Evolutionary conservation across 2,329 filamentous ascomycete genomes (phyloP), one percentile per base, ranked within the genome.

Genomic region (Trichoderma polysporum): DNA sequence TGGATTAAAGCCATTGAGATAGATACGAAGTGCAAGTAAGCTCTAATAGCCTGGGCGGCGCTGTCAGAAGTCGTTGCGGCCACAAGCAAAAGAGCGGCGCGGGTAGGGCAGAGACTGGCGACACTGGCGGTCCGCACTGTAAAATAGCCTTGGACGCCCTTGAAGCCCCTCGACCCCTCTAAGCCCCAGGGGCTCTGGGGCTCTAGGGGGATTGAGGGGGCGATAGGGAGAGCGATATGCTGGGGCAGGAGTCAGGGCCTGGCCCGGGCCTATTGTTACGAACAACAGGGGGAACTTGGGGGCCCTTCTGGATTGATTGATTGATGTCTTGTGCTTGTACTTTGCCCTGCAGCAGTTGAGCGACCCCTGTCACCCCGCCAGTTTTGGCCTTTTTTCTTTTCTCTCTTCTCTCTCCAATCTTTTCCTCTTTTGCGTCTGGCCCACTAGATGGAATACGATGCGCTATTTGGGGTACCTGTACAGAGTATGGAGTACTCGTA

Each of bases 31-130:
- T n/a, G 53, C 53, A 39, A 22, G 53, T 39, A 15, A 45, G 54
- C 35, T 41, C 22, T 41, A 37, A 35, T 57, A 33, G 35, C 19
- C 39, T 61, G 13, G 15, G 4, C 17, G 59, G 22, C 56, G 17
- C 47, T 62, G 59, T 53, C 59, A 53, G 49, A 52, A 41, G 33
- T n/a, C 33, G 47, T 29, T 62, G 41, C 33, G 50, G 45, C 58
- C 45, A 50, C 31, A 22, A 37, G 47, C 47, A 41, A 19, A 25
- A 62, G 27, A n/a, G 27, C 25, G 47, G 59, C 47, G 49, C 60
- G 49, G 49, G 60, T 54, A 63, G 60, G 49, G 60, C 60, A 63
- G 60, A 45, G n/a, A 45, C 22, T 41, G 47, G n/a, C n/a, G n/a
- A n/a, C 47, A 10, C 49, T 53, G n/a, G 41, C 7, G 39, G 19